phyloP scores from a whole-genome alignment of 148 eudicot genomes.

The Selenicereus undatus region DNA sequence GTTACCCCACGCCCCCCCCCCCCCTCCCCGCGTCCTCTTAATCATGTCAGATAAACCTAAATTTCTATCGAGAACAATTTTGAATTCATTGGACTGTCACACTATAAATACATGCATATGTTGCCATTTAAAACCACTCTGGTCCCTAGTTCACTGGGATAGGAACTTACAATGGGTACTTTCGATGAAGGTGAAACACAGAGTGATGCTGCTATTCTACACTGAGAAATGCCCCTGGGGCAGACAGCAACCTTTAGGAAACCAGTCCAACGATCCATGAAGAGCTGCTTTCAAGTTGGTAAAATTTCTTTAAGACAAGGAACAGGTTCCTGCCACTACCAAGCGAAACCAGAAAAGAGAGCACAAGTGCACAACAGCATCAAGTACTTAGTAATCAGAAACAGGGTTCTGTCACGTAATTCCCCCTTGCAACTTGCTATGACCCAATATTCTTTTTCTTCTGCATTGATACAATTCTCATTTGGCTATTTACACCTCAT shows the following conservation, averaged over 20 bases:
- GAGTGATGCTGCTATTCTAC: constrained; percentile 76
- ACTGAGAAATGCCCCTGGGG: constrained; percentile 36
- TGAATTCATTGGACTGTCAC: neutral
- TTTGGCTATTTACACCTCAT: too few relatives aligned
- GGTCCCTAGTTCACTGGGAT: neutral
- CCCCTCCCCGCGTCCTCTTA: neutral
- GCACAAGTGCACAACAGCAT: neutral
- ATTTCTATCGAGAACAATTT: neutral
- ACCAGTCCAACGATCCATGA: constrained; percentile 89
- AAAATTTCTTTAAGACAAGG: neutral
- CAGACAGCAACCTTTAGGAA: constrained; percentile 58
- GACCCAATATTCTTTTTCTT: too few relatives aligned
- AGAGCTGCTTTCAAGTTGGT: constrained; percentile 7
- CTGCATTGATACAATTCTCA: too few relatives aligned
- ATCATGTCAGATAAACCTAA: neutral
- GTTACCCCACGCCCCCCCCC: neutral
- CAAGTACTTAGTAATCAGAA: neutral
- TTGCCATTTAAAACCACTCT: neutral
- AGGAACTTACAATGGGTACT: constrained; percentile 50
- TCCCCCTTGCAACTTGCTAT: too few relatives aligned
- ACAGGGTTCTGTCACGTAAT: neutral
- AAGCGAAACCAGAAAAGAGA: neutral
- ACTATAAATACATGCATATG: neutral
- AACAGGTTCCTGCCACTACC: neutral
- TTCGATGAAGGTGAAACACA: constrained; percentile 51